Evolutionary conservation across 768 basidiomycete species (phyloP).

Genomic region (Leccinum truebloodii): DNA sequence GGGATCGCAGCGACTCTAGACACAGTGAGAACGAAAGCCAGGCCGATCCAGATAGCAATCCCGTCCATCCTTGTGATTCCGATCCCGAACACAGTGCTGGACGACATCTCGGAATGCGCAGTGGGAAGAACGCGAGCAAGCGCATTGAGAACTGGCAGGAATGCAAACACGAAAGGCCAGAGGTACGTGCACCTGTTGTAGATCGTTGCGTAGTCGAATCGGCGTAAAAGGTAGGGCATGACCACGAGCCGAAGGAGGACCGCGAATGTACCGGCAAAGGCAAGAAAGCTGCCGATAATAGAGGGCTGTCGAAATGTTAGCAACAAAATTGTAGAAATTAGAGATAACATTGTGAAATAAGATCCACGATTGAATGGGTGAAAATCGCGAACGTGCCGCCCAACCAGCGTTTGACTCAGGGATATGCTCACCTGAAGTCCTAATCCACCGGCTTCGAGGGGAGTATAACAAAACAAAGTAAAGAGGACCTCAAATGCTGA

Average conservation of each 20-base stretch:
- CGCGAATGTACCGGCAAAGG: slow-evolving; percentile 48
- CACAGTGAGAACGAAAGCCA: slow-evolving; percentile 41
- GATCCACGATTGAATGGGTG: neutral
- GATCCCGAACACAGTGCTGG: neutral
- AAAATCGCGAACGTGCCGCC: neutral
- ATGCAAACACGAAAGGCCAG: slow-evolving; percentile 7
- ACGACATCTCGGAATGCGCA: neutral
- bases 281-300: slow-evolving; percentile 57
- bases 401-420: neutral
- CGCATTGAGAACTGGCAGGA: slow-evolving; percentile 5
- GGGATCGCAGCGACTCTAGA: slow-evolving; percentile 28
- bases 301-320: slow-evolving; percentile 37
- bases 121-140: neutral
- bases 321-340: slow-evolving; percentile 16
- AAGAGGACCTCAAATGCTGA: neutral
- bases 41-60: slow-evolving; percentile 48
- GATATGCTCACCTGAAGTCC: slow-evolving; percentile 44
- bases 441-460: slow-evolving; percentile 24
- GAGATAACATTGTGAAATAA: neutral
- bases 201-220: slow-evolving; percentile 8
- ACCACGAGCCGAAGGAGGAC: slow-evolving; percentile 47
- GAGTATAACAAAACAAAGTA: neutral
- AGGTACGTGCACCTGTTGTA: slow-evolving; percentile 9
- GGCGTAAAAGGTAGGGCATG: slow-evolving; percentile 39
- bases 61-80: neutral